Conservation (phyloP, 2,329 filamentous ascomycete genomes). For the Metarhizium humberi region DNA sequence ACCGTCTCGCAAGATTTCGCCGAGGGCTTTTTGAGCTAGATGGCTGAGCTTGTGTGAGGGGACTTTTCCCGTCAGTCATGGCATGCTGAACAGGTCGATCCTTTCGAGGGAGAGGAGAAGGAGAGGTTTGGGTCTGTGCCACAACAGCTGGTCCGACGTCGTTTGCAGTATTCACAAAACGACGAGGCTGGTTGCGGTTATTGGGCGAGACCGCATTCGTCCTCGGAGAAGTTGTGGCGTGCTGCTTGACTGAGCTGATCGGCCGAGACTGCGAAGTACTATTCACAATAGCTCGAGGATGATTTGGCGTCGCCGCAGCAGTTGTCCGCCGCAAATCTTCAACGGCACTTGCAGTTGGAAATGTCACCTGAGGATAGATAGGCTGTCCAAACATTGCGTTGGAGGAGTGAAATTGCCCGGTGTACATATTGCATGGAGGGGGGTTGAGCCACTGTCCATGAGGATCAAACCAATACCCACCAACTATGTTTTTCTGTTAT, state of each 20-base stretch:
- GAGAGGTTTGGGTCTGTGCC: not conserved
- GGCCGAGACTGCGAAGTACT: slow-evolving; percentile 7
- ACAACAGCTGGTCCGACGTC: not conserved
- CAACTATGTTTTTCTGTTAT: too few relatives aligned
- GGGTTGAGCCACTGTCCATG: too few relatives aligned
- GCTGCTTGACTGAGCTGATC: not conserved
- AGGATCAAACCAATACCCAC: slow-evolving; percentile 9
- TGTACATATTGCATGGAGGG: slow-evolving; percentile 9
- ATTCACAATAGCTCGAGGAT: slow-evolving; percentile 8
- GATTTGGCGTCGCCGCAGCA: slow-evolving; percentile 11
- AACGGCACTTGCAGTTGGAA: slow-evolving; percentile 2
- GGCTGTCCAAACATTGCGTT: slow-evolving; percentile 2
- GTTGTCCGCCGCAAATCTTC: slow-evolving; percentile 19
- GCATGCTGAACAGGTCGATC: not conserved
- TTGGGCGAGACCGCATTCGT: not conserved
- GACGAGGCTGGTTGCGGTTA: not conserved
- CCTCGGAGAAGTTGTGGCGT: not conserved
- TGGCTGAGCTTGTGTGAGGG: not conserved
- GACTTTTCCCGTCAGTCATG: not conserved
- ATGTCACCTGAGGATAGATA: not conserved
- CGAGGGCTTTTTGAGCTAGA: too few relatives aligned
- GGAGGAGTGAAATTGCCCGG: slow-evolving; percentile 18
- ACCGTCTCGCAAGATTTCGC: not conserved
- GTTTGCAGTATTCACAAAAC: not conserved
- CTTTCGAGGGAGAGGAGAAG: slow-evolving; percentile 4